A percentile compares a stretch with the other conserved stretches of the same genome.
Evolutionary conservation across 2,329 filamentous ascomycete genomes (phyloP).

Genomic region (Byssochlamys sp.): DNA sequence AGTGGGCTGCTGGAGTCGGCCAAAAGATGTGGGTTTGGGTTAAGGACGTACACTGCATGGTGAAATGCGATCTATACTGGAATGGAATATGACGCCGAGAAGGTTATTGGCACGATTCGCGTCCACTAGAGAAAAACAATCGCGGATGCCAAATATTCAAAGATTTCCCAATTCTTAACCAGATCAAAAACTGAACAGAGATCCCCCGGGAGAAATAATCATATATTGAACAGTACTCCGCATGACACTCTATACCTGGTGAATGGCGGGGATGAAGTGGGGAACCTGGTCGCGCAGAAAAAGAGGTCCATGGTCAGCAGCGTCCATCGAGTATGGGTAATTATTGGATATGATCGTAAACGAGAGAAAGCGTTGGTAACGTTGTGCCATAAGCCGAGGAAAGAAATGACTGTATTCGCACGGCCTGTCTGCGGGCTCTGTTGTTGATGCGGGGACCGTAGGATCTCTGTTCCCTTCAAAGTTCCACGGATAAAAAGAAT

Average conservation of each 20-base stretch:
- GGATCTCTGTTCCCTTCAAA: too few species aligned
- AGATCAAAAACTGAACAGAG: neutral
- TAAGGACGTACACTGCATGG: conserved; percentile 27
- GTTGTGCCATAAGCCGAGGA: neutral
- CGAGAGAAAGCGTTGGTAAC: neutral
- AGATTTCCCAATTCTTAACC: neutral
- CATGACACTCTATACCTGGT: conserved; percentile 2
- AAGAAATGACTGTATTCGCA: neutral
- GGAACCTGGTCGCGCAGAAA: conserved; percentile 9
- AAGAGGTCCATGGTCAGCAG: neutral
- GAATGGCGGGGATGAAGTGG: conserved; percentile 23
- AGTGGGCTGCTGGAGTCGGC: conserved; percentile 1
- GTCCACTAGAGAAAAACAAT: neutral
- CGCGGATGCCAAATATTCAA: neutral
- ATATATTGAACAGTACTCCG: neutral
- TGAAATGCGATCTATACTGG: conserved; percentile 4
- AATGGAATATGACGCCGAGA: neutral
- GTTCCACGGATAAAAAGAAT: neutral
- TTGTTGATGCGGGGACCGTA: too few species aligned
- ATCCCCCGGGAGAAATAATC: neutral
- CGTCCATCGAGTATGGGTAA: neutral
- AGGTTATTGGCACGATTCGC: neutral
- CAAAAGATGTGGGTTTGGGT: neutral
- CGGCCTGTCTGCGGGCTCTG: too few species aligned
- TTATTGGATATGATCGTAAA: neutral